Percentiles rank a stretch among this genome's conserved stretches.
Evolutionary conservation across 495 filamentous ascomycete species (phyloP).

Genomic region (Talaromyces thailandensis): DNA sequence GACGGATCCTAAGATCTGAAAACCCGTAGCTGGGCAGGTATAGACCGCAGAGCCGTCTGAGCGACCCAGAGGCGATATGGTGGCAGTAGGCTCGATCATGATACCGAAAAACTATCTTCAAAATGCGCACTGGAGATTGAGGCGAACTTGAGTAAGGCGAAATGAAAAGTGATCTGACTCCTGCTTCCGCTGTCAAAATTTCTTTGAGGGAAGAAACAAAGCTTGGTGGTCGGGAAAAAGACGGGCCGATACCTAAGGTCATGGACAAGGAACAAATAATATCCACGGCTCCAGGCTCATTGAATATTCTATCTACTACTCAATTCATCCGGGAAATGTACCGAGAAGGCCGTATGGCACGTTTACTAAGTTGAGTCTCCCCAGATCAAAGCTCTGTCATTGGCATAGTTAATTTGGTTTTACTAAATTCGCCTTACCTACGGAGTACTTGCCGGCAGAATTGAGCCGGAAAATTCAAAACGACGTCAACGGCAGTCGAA

Average conservation of each 20-base stretch:
- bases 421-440: too few species aligned
- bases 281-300: too few species aligned
- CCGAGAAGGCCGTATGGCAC: too few species aligned
- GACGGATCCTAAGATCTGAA: constrained; percentile 72
- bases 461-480: background rate
- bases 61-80: constrained; percentile 49
- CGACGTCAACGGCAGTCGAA: background rate
- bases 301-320: too few species aligned
- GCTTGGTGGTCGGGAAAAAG: background rate
- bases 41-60: constrained; percentile 86
- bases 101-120: too few species aligned
- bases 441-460: background rate
- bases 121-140: background rate
- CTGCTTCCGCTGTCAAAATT: background rate
- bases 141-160: background rate
- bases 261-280: too few species aligned
- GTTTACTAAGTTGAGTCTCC: too few species aligned
- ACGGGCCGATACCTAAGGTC: background rate
- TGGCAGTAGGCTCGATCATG: constrained; percentile 30
- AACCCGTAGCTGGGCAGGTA: constrained; percentile 57
- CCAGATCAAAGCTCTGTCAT: too few species aligned
- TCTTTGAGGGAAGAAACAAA: background rate
- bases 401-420: too few species aligned
- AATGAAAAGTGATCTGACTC: background rate
- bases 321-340: too few species aligned